These are phyloP conservation scores for Spinellus fusiger DNA, from an alignment of 192 early-diverging fungal species.

Conservation along the genomic window DNA sequence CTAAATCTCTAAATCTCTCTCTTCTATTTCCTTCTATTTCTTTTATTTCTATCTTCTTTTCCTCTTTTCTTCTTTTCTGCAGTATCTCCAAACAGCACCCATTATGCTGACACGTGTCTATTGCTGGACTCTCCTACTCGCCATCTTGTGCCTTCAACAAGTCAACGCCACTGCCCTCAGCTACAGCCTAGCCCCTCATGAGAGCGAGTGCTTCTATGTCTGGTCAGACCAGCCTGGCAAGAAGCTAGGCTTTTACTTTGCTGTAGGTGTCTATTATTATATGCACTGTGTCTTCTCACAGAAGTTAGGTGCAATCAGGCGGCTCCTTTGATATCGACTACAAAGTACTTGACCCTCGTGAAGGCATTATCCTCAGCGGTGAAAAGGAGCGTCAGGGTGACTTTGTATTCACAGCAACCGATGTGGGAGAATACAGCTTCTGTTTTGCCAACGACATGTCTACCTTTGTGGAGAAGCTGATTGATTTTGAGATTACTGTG, in stretches of 20 bases:
- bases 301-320: slow-evolving; percentile 82
- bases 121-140: no score
- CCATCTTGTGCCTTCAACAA: not conserved
- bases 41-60: not conserved
- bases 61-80: not conserved
- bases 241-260: slow-evolving; percentile 97
- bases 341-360: slow-evolving; percentile 72
- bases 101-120: no score
- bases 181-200: slow-evolving; percentile 83
- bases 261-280: slow-evolving; percentile 84
- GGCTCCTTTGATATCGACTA: slow-evolving; percentile 98
- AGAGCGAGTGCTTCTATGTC: slow-evolving; percentile 89
- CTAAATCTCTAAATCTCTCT: no score
- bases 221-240: slow-evolving; percentile 70
- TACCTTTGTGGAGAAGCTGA: slow-evolving; percentile 88
- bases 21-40: not conserved
- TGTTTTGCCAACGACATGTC: slow-evolving; percentile 97
- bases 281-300: no score
- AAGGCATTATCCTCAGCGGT: slow-evolving; percentile 61
- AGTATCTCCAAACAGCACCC: no score
- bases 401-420: slow-evolving; percentile 84
- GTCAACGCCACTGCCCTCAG: slow-evolving; percentile 57
- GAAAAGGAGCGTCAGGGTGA: slow-evolving; percentile 92
- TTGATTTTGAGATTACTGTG: slow-evolving; percentile 93
- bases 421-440: slow-evolving; percentile 89